These are phyloP conservation scores for Cystofilobasidium bisporidii DNA, from an alignment of 768 basidiomycete species.

Conservation along the genomic window DNA sequence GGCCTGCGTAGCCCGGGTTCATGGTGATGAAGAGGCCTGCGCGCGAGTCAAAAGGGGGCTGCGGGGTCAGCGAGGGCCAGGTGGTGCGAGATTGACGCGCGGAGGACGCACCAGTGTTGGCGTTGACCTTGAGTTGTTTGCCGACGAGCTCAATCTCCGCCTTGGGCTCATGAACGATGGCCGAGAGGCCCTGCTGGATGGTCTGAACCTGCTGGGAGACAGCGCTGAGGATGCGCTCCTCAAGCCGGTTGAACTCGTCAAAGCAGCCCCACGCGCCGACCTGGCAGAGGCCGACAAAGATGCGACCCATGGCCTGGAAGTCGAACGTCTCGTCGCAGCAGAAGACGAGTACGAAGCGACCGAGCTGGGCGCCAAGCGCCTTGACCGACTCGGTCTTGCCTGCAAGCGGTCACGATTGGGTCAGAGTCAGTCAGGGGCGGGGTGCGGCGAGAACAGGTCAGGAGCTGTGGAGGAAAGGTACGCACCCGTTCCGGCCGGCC, in stretches of 20 bases:
- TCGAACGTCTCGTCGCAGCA: constrained; percentile 99
- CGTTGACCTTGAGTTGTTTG: constrained; percentile 82
- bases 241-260: constrained; percentile 95
- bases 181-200: constrained; percentile 89
- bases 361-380: constrained; percentile 91
- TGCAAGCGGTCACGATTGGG: constrained; percentile 34
- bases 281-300: constrained; percentile 96
- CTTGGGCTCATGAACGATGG: constrained; percentile 69
- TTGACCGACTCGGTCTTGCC: constrained; percentile 99
- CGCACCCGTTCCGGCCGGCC: constrained; percentile 90
- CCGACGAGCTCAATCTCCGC: constrained; percentile 92
- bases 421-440: not conserved
- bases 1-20: constrained; percentile 97
- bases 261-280: constrained; percentile 99
- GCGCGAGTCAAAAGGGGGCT: constrained; percentile 5
- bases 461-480: not conserved
- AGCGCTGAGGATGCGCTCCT: constrained; percentile 93
- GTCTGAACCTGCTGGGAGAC: constrained; percentile 99
- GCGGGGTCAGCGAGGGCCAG: not conserved
- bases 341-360: constrained; percentile 99
- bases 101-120: constrained; percentile 64
- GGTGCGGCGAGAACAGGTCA: no score
- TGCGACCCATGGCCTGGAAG: constrained; percentile 99
- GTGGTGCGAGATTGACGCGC: not conserved
- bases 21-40: constrained; percentile 95